Conservation (phyloP, 257 asterid species). For the Fraxinus anomala region DNA sequence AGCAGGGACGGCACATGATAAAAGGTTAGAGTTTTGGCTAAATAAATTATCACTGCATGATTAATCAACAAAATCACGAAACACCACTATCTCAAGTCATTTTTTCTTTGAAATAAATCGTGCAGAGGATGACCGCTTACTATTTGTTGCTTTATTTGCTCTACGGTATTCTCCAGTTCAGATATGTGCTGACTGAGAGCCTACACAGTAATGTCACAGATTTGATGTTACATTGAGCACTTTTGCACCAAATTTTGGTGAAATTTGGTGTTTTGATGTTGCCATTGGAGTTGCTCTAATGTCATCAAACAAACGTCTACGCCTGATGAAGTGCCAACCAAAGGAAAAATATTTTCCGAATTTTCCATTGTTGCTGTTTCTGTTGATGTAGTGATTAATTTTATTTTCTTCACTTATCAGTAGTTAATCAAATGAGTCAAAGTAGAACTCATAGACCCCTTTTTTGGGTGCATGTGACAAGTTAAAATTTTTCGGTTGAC, state of each 20-base stretch:
- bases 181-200: slow-evolving; percentile 94
- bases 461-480: slow-evolving; percentile 1
- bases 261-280: no score
- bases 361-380: not conserved
- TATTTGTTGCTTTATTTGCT: slow-evolving; percentile 65
- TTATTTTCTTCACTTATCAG: slow-evolving; percentile 9
- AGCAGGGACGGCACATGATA: not conserved
- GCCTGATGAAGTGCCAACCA: not conserved
- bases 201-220: slow-evolving; percentile 41
- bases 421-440: not conserved
- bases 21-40: not conserved
- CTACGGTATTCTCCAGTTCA: slow-evolving; percentile 74
- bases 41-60: not conserved
- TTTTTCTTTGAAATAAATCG: not conserved
- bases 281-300: no score
- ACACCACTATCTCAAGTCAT: not conserved
- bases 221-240: no score
- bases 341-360: not conserved
- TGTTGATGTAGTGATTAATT: not conserved
- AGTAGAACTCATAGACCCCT: not conserved
- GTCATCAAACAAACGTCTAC: no score
- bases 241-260: no score
- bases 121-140: slow-evolving; percentile 50
- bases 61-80: not conserved
- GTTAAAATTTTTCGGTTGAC: not conserved